These are phyloP conservation scores for Rhodofomes roseus DNA, from an alignment of 1,284 basidiomycete species.

Conservation along the genomic window DNA sequence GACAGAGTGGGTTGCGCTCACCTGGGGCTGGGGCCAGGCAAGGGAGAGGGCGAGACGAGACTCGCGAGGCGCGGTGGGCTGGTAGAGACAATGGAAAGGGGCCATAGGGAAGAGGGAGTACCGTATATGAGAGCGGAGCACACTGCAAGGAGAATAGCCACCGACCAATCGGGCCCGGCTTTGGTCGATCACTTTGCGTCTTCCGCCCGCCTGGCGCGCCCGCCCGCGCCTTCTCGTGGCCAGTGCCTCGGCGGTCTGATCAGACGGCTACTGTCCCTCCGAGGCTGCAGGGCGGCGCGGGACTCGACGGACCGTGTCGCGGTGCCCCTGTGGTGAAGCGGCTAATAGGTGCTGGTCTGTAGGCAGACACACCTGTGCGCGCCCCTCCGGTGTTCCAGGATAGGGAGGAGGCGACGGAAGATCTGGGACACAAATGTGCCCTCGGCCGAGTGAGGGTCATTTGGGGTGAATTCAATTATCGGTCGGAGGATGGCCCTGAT, in stretches of 20 bases:
- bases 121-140: constrained; percentile 1
- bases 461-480: neutral
- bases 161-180: neutral
- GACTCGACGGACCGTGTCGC: neutral
- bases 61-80: neutral
- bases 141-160: constrained; percentile 1
- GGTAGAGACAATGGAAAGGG: neutral
- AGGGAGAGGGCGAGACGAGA: neutral
- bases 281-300: neutral
- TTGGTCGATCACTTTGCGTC: neutral
- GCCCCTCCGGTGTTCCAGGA: neutral
- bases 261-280: neutral
- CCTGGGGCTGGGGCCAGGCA: neutral
- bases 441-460: neutral
- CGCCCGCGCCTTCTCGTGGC: neutral
- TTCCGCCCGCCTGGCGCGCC: neutral
- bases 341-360: too few species aligned
- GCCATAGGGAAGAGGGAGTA: neutral
- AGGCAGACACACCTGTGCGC: neutral
- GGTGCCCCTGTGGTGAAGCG: too few species aligned
- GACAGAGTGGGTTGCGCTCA: neutral
- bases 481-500: neutral
- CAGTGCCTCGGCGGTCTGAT: neutral
- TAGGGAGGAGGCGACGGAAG: neutral
- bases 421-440: neutral